A percentile compares a stretch with the other conserved stretches of the same genome.
phyloP scores from a whole-genome alignment of 108 stramenopile species.

The Discostella stelligeroides region DNA sequence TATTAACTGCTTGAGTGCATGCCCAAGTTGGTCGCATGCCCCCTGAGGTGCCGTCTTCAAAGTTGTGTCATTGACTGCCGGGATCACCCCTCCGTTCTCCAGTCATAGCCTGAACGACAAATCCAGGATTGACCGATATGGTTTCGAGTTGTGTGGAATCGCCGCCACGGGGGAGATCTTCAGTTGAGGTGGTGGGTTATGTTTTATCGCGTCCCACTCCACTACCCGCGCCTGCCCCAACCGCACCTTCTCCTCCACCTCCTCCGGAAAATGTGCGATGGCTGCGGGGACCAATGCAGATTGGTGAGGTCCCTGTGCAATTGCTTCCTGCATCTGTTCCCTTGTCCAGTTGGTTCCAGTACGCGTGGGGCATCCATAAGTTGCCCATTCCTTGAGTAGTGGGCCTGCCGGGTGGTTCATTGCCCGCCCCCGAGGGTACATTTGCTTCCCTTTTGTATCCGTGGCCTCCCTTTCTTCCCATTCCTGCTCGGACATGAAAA shows the following conservation, averaged over 20 bases:
- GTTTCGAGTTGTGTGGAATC: too few species aligned
- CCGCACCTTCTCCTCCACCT: too few species aligned
- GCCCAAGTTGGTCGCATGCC: slow-evolving; percentile 22
- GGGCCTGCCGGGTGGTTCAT: slow-evolving; percentile 19
- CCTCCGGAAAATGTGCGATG: slow-evolving; percentile 8
- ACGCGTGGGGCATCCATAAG: slow-evolving; percentile 28
- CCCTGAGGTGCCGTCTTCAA: too few species aligned
- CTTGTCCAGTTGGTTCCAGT: slow-evolving; percentile 27
- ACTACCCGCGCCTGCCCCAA: slow-evolving; percentile 12
- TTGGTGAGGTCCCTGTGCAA: slow-evolving; percentile 23
- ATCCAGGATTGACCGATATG: too few species aligned
- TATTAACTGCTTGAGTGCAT: slow-evolving; percentile 8
- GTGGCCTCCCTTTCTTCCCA: too few species aligned
- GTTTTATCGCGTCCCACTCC: slow-evolving; percentile 19
- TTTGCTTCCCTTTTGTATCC: too few species aligned
- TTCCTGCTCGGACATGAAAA: too few species aligned
- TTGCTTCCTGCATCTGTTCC: slow-evolving; percentile 19
- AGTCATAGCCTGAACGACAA: slow-evolving; percentile 1
- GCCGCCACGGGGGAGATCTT: too few species aligned
- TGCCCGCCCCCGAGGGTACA: slow-evolving; percentile 13
- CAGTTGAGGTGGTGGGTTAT: too few species aligned
- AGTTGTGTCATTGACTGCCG: too few species aligned
- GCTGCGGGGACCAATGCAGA: slow-evolving; percentile 20
- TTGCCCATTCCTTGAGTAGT: slow-evolving; percentile 13
- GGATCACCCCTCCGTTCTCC: slow-evolving; percentile 6